Evolutionary conservation across 176 grass and related monocot species (phyloP), one percentile per base, ranked within the genome.

Genomic region (Ensete ventricosum): DNA sequence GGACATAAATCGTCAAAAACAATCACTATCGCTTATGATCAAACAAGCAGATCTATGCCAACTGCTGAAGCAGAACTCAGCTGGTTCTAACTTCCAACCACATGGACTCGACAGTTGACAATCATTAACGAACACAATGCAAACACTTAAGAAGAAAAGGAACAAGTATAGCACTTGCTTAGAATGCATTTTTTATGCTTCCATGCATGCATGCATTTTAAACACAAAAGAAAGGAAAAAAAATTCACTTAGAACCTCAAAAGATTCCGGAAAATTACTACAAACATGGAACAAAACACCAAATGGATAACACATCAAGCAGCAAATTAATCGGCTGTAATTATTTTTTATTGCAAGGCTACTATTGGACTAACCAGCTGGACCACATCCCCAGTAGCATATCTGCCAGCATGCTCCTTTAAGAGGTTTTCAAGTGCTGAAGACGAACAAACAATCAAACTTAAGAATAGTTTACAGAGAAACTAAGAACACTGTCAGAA

Each of bases 371-470:
- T 80, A 62, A 96, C 92, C 89, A 96, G 19, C 89, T 84, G 89
- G 73, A 89, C 57, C 87, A 88, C 78, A 53, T 92, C 89, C 19
- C 89, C 89, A 11, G 87, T 92, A 85, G 89, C 78, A 81, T 88
- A 96, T 89, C 82, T 88, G 75, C 78, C 88, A 48, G 80, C 72
- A 77, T 67, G 81, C 59, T 82, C 85, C 76, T 85, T 82, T 54
- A 96, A 62, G 74, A 92, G 77, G 68, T 92, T 88, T 73, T 92
- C 92, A 52, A 96, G 78, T 57, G 89, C 87, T 92, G 89, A 84
- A 64, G n/a, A 14, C 57, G 9, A 12, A 11, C 6, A 60, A n/a
- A 60, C 55, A 43, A 43, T 43, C 34, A 74, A 78, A 43, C 62
- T 74, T 80, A 20, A 25, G 6, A 13, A 1, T 66, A 74, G 54